Evolutionary conservation across 768 basidiomycete genomes (phyloP), one percentile per base, ranked within the genome.

Genomic region (Dentipellis fragilis): DNA sequence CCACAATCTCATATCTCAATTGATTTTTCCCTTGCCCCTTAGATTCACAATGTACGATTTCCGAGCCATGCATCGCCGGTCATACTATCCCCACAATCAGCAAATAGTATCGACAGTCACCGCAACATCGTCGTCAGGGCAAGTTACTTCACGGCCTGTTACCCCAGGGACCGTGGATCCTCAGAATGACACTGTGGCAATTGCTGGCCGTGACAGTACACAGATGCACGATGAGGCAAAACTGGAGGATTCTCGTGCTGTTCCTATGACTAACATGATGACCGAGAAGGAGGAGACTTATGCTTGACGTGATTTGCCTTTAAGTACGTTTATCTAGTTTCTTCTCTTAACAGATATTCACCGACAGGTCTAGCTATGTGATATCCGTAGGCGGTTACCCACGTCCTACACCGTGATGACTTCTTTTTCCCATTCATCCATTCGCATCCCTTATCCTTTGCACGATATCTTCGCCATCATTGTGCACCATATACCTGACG

Each of bases 31-130:
- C n/a, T n/a, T n/a, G n/a, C n/a, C n/a, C n/a, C n/a, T 14, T 62
- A 95, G 93, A 69, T 96, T 96, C 69, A 85, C 86, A 14, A 77
- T 87, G 6, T 96, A 96, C 64, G 93, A 97, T 70, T 95, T 91
- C 70, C 86, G 85, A 71, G 87, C 85, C 70, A 93, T 89, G 84
- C 84, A 86, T 65, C 82, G 93, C 38, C 85, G 89, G 59, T 91
- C 91, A 19, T 94, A 96, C 65, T 95, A 92, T 68, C 89, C 89
- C 10, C 82, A 85, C 51, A 90, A 88, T 67, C 89, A 87, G 59
- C 77, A 80, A 61, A 72, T 77, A 51, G 67, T 76, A 22, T 73
- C 76, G 4, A 83, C 85, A 3, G 80, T 85, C 34, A 89, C 87
- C 4, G 86, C 83, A 14, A 87, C 87, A 0, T 84, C 80, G 3